Evolutionary conservation across 2,329 filamentous ascomycete species (phyloP).

Genomic region (Aspergillus aculeatinus): DNA sequence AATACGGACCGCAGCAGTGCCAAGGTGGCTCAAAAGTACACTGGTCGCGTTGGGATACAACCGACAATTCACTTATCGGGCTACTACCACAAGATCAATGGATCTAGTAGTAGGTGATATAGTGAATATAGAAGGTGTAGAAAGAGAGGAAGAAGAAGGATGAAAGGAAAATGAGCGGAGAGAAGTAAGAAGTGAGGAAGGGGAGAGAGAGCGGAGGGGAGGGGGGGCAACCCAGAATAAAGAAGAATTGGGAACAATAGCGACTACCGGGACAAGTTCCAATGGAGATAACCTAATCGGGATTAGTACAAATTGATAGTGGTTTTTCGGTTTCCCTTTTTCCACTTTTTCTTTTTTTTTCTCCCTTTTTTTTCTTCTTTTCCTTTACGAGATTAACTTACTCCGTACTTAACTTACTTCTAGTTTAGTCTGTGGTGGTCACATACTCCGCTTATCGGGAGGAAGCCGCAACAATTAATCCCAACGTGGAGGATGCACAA

Average conservation of each 20-base stretch:
- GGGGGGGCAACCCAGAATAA: constrained; percentile 6
- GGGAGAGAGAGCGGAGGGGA: constrained; percentile 5
- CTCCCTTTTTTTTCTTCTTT: not conserved
- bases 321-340: not conserved
- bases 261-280: not conserved
- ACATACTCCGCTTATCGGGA: constrained; percentile 7
- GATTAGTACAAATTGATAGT: not conserved
- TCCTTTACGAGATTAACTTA: not conserved
- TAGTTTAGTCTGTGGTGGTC: not conserved
- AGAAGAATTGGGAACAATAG: constrained; percentile 8
- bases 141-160: not conserved
- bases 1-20: constrained; percentile 1
- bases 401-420: not conserved
- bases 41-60: not conserved
- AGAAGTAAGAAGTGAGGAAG: constrained; percentile 14
- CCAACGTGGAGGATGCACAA: not conserved
- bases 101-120: not conserved
- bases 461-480: not conserved
- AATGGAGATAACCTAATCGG: not conserved
- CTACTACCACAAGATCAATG: not conserved
- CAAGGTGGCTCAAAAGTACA: constrained; percentile 1
- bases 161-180: constrained; percentile 6
- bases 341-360: not conserved
- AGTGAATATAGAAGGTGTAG: not conserved
- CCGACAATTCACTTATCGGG: not conserved